These are phyloP conservation scores for Plasmodium vivax DNA, from an alignment of 169 alveolate species.

Conservation along the genomic window DNA sequence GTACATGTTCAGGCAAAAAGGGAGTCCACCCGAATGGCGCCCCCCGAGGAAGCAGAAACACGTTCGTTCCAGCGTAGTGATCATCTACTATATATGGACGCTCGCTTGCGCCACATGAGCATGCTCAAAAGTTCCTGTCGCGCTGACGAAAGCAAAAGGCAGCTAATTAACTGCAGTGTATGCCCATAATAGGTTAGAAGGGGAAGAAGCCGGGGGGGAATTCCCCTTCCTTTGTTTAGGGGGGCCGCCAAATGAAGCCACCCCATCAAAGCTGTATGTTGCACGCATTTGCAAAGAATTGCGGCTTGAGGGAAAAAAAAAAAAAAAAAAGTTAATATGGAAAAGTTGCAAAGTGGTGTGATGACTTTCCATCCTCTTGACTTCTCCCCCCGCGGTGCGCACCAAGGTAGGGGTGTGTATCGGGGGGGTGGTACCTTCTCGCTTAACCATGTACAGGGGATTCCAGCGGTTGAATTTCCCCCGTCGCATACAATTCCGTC, in stretches of 20 bases:
- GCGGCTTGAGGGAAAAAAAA: neutral
- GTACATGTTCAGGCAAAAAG: neutral
- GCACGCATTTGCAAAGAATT: neutral
- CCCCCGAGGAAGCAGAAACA: neutral
- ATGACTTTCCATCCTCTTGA: neutral
- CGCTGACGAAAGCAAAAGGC: neutral
- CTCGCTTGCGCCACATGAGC: neutral
- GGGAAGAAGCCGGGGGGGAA: neutral
- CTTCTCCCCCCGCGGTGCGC: neutral
- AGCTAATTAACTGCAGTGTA: neutral
- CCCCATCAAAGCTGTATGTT: neutral
- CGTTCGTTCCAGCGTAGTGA: neutral
- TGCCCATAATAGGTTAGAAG: neutral
- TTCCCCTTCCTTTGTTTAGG: neutral
- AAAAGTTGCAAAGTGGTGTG: neutral
- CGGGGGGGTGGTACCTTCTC: no score
- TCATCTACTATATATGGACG: neutral
- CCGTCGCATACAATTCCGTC: neutral
- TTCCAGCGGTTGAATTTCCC: neutral
- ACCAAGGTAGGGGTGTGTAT: no score
- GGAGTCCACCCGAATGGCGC: neutral
- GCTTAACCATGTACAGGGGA: neutral
- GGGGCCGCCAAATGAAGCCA: neutral
- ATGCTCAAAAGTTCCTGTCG: neutral
- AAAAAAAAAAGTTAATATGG: neutral